Conservation (phyloP, 345 rosid genomes). For the Carallia brachiata region DNA sequence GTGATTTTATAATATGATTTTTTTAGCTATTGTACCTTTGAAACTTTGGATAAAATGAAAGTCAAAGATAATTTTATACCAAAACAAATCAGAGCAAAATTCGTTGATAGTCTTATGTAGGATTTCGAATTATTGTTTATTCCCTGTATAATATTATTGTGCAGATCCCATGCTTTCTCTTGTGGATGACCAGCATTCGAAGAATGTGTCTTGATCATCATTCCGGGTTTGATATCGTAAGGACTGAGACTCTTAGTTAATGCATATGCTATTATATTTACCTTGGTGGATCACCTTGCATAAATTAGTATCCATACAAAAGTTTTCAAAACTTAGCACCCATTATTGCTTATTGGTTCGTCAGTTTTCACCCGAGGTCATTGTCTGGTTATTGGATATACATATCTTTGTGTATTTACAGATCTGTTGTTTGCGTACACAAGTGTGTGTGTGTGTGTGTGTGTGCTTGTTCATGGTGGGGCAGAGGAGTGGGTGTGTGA, state of each 20-base stretch:
- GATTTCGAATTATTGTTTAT: neutral
- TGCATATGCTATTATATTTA: neutral
- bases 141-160: constrained; percentile 13
- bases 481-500: no score
- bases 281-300: neutral
- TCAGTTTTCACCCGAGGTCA: no score
- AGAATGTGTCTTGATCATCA: constrained; percentile 79
- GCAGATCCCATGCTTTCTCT: constrained; percentile 80
- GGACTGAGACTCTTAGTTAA: constrained; percentile 17
- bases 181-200: constrained; percentile 74
- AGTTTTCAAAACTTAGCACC: neutral
- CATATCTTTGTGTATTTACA: no score
- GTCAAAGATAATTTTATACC: neutral
- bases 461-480: no score
- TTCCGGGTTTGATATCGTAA: constrained; percentile 87
- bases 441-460: no score
- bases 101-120: neutral
- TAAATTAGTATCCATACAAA: neutral
- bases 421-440: no score
- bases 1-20: neutral
- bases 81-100: neutral
- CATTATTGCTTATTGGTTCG: neutral
- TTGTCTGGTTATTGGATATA: no score
- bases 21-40: no score
- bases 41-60: no score